Conservation (phyloP, 345 rosid genomes). For the Nephelium lappaceum region DNA sequence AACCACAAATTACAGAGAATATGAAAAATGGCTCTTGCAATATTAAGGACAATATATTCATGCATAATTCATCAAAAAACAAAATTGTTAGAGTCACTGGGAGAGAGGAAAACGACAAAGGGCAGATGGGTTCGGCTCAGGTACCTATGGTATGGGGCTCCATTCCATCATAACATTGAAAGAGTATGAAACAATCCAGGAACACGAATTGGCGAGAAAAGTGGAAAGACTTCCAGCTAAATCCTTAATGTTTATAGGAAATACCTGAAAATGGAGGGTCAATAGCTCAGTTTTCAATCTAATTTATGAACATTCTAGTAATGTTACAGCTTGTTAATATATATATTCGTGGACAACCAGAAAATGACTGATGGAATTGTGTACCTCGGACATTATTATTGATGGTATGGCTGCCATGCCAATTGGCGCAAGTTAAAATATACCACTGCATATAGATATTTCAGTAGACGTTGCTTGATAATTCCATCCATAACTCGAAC, state of each 20-base stretch:
- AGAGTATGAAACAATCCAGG: slow-evolving; percentile 50
- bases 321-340: neutral
- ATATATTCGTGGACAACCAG: neutral
- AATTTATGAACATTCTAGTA: neutral
- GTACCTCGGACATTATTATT: slow-evolving; percentile 36
- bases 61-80: neutral
- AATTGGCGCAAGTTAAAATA: neutral
- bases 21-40: slow-evolving; percentile 63
- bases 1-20: slow-evolving; percentile 30
- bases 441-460: slow-evolving; percentile 17
- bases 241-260: slow-evolving; percentile 55
- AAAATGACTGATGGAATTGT: neutral
- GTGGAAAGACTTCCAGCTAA: slow-evolving; percentile 58
- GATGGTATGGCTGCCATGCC: slow-evolving; percentile 32
- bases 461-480: neutral
- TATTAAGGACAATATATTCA: neutral
- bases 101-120: neutral
- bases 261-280: slow-evolving; percentile 59
- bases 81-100: neutral
- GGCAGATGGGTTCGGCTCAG: neutral
- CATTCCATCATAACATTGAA: slow-evolving; percentile 58
- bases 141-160: slow-evolving; percentile 61
- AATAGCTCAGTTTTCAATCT: no score
- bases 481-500: neutral
- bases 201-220: slow-evolving; percentile 45